These are phyloP conservation scores for Hypoxylon cercidicola DNA, from an alignment of 495 filamentous ascomycete genomes.

Conservation along the genomic window DNA sequence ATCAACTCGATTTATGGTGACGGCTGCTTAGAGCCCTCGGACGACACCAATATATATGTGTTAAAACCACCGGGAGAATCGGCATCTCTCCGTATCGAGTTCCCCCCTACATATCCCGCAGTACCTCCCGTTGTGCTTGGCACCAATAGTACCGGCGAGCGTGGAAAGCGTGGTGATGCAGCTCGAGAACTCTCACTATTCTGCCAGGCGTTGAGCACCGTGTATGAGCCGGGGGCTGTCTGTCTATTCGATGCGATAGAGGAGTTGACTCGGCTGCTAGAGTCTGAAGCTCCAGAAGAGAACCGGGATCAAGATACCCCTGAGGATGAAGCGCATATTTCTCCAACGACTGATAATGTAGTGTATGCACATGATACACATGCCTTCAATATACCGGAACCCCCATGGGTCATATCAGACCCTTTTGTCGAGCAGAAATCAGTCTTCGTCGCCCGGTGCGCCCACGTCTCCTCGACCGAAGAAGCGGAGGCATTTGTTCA, in stretches of 20 bases:
- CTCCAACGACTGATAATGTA: slow-evolving; percentile 4
- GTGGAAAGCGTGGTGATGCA: slow-evolving; percentile 73
- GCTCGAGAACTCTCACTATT: slow-evolving; percentile 72
- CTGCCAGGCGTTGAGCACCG: slow-evolving; percentile 68
- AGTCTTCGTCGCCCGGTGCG: slow-evolving; percentile 82
- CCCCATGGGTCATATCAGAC: slow-evolving; percentile 77
- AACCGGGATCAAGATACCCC: slow-evolving; percentile 18
- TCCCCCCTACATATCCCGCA: slow-evolving; percentile 76
- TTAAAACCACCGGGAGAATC: slow-evolving; percentile 61
- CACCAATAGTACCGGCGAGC: slow-evolving; percentile 66
- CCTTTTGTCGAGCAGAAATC: slow-evolving; percentile 84
- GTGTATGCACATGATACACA: slow-evolving; percentile 18
- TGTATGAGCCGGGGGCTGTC: slow-evolving; percentile 78
- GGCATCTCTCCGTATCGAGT: slow-evolving; percentile 69
- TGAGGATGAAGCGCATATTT: slow-evolving; percentile 22
- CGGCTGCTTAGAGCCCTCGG: slow-evolving; percentile 63
- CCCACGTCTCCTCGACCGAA: slow-evolving; percentile 69
- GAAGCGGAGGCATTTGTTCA: slow-evolving; percentile 76
- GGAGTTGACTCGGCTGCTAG: slow-evolving; percentile 57
- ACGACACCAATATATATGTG: slow-evolving; percentile 54
- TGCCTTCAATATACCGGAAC: slow-evolving; percentile 46
- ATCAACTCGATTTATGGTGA: slow-evolving; percentile 94
- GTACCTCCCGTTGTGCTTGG: slow-evolving; percentile 75
- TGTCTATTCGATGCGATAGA: slow-evolving; percentile 91
- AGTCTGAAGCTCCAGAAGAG: slow-evolving; percentile 33